Conservation (phyloP, 768 basidiomycete genomes). For the Termitomyces sp. region DNA sequence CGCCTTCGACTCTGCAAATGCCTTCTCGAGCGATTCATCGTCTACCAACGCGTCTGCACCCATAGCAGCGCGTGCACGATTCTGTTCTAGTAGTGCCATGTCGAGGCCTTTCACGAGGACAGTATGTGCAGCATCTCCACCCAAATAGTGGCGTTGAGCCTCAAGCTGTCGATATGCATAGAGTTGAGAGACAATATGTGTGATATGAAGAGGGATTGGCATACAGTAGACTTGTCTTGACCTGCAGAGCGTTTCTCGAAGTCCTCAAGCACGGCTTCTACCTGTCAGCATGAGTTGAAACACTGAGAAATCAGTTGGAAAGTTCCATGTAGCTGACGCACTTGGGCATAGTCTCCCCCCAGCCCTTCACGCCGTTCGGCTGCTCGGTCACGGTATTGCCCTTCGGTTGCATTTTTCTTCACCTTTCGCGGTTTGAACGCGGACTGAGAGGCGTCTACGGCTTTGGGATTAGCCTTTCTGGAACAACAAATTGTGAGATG, state of each 20-base stretch:
- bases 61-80: constrained; percentile 60
- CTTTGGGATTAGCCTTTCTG: constrained; percentile 40
- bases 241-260: constrained; percentile 68
- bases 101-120: constrained; percentile 91
- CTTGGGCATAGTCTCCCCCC: constrained; percentile 74
- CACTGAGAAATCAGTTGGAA: neutral
- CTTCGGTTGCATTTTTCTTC: constrained; percentile 48
- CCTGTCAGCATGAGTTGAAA: constrained; percentile 36
- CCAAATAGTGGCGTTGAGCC: constrained; percentile 72
- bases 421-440: constrained; percentile 83
- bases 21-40: constrained; percentile 81
- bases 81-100: constrained; percentile 79
- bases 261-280: constrained; percentile 79
- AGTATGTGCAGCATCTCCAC: constrained; percentile 83
- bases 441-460: constrained; percentile 48
- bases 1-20: constrained; percentile 36
- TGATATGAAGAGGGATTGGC: constrained; percentile 21
- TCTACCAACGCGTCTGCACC: constrained; percentile 51
- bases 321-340: constrained; percentile 25
- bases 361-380: constrained; percentile 66
- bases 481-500: constrained; percentile 6
- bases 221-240: constrained; percentile 58
- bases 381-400: constrained; percentile 73
- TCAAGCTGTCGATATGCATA: constrained; percentile 51
- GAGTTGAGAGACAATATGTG: neutral